Evolutionary conservation across 495 filamentous ascomycete species (phyloP), one percentile per base, ranked within the genome.

Genomic region (Jackrogersella multiformis): DNA sequence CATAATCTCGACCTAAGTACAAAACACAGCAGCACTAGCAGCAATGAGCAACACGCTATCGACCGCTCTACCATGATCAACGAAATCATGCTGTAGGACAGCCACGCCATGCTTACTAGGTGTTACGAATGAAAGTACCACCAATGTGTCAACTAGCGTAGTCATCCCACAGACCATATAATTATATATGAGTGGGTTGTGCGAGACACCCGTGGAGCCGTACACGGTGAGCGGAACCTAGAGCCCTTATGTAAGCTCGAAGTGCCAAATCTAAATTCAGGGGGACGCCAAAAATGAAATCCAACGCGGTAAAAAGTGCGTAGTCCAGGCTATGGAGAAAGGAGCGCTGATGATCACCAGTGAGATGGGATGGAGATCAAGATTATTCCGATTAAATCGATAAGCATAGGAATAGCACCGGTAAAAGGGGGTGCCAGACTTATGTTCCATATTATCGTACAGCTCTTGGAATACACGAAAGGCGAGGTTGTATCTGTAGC

Each of bases 141-240:
- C 28, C 41, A 38, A 46, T 42, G 45, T 32, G n/a, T 24, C 45
- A 20, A 49, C 45, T 4, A 49, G 26, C 5, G 45, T 49, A 5
- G 45, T 24, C 45, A 49, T 32, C 13, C 45, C 45, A 24, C 45
- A 24, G 15, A 32, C 24, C 45, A 49, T 49, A 32, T 49, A 49
- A 64, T 87, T 87, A 1, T 78, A 70, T 15, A 87, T 64, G 75
- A 84, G 86, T 0, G 85, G n/a, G 5, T n/a, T 13, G 45, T 9
- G 45, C 26, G 45, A 49, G 13, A 8, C 1, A 24, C 12, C 73
- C 18, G 69, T 64, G 24, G 71, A 64, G 1, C 46, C 55, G 18
- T 56, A 44, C 16, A 70, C 53, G 0, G 58, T 24, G 28, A 48
- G 44, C n/a, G 61, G 26, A 12, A 35, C 32, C 86, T 84, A 87